A percentile compares a stretch with the other conserved stretches of the same genome.
phyloP scores from a whole-genome alignment of 192 early-diverging fungal genomes.

The Podila epigama region DNA sequence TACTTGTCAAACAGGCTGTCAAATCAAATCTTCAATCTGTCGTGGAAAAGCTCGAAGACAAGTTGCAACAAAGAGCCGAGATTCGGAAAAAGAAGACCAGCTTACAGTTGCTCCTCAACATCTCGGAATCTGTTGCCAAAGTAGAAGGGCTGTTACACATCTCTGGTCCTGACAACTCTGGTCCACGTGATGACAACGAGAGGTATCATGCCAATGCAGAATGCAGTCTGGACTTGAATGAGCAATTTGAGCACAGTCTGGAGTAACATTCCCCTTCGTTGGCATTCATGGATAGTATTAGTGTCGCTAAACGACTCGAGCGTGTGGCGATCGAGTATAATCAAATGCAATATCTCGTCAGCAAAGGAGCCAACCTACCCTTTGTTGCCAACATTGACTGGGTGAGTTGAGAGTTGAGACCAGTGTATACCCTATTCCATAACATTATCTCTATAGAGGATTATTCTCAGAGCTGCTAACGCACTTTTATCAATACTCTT shows the following conservation, averaged over 20 bases:
- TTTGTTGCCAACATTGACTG: conserved; percentile 80
- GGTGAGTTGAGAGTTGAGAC: too few relatives aligned
- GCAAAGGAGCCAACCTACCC: conserved; percentile 62
- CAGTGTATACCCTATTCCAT: too few relatives aligned
- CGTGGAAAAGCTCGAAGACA: conserved; percentile 62
- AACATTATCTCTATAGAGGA: too few relatives aligned
- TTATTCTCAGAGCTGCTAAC: too few relatives aligned
- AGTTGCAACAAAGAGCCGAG: conserved; percentile 65
- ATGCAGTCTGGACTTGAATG: not conserved
- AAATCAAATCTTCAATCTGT: conserved; percentile 56
- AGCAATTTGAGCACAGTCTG: not conserved
- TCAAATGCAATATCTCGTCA: conserved; percentile 80
- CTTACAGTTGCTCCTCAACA: conserved; percentile 75
- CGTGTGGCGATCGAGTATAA: conserved; percentile 87
- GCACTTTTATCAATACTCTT: too few relatives aligned
- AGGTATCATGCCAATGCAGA: not conserved
- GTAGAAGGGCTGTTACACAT: conserved; percentile 75
- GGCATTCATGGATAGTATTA: conserved; percentile 23
- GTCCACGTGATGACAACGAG: conserved; percentile 26
- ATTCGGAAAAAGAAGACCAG: conserved; percentile 76
- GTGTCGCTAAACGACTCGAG: conserved; percentile 76
- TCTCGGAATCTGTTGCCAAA: conserved; percentile 80
- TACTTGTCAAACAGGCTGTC: conserved; percentile 51
- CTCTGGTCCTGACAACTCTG: conserved; percentile 26
- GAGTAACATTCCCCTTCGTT: not conserved